Base-by-base conservation (phyloP, 164 flowering plant genomes). In the Magnolia sinica region DNA sequence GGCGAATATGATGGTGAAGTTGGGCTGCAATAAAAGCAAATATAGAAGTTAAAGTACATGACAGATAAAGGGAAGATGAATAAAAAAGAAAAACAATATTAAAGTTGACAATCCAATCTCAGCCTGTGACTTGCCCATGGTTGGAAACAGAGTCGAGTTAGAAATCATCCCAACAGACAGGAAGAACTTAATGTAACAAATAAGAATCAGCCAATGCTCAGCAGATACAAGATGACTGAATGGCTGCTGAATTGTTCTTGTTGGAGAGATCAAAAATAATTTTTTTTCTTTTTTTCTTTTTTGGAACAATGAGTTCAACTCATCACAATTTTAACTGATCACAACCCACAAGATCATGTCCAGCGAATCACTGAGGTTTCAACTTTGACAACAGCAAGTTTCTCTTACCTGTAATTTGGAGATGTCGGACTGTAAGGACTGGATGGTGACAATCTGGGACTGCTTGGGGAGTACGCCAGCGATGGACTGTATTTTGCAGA, bases 1-100 rank as follows among this genome's bases (percentile, higher is more conserved):
- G 98, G 97, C n/a, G 98, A 96, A 82, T 94, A 96, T 49, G 98
- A 89, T 50, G 96, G 96, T n/a, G 98, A 92, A 6, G 98, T 92
- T 50, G 97, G 98, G 84, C 98, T 94, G 90, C 83, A 85, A 83
- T 19, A 81, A 24, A 79, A 74, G 27, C 50, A 49, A 72, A 22
- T 58, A 4, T 14, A 50, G 37, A 76, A 29, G 51, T 68, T 58
- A 69, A 59, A 18, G 45, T 37, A 37, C 2, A 71, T 23, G 24
- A 24, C 20, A 50, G 4, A 37, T 37, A 37, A 37, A 37, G 45
- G 7, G 19, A 64, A 11, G 18, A 27, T 27, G 29, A 31, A 16
- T 49, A 59, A 59, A 68, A 37, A 27, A 37, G 71, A 37, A 11
- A 29, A 68, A 8, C 58, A 49, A 20, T 50, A 8, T 10, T 45